These are phyloP conservation scores for Chytriomyces sp. DNA, from an alignment of 192 early-diverging fungal genomes.

Conservation along the genomic window DNA sequence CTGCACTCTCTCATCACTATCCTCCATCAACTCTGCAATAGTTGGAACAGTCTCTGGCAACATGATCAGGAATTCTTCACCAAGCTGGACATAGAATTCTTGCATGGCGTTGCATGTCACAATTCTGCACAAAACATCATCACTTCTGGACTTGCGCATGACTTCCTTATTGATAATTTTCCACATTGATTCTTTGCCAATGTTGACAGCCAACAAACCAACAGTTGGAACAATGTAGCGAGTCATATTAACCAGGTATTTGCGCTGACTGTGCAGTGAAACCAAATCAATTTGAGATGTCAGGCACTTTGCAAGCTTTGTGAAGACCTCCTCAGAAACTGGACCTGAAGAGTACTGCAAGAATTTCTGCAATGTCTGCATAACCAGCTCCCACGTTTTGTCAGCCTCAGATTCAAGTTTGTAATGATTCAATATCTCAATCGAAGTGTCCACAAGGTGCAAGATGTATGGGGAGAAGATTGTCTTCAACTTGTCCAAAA, in stretches of 20 bases:
- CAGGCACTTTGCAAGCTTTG: constrained; percentile 71
- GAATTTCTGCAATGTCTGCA: constrained; percentile 13
- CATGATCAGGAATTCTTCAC: constrained; percentile 91
- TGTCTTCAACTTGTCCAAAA: constrained; percentile 44
- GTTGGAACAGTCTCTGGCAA: constrained; percentile 95
- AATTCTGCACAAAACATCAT: constrained; percentile 65
- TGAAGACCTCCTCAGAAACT: constrained; percentile 74
- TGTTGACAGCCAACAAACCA: constrained; percentile 77
- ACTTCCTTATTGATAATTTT: constrained; percentile 84
- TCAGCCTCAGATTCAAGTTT: neutral
- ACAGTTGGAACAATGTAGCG: constrained; percentile 70
- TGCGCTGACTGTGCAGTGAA: constrained; percentile 49
- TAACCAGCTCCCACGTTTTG: constrained; percentile 14
- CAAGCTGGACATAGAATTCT: constrained; percentile 81
- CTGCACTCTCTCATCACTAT: constrained; percentile 85
- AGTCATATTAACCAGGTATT: constrained; percentile 26
- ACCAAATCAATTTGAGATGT: constrained; percentile 70
- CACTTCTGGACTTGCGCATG: constrained; percentile 76
- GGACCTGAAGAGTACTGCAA: constrained; percentile 49
- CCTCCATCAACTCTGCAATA: constrained; percentile 92
- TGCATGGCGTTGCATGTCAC: constrained; percentile 71
- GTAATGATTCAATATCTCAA: constrained; percentile 12
- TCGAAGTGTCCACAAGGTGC: constrained; percentile 12
- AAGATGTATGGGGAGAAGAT: constrained; percentile 34
- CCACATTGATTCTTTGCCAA: constrained; percentile 79